phyloP scores from a whole-genome alignment of 371 early-diverging fungal species.

The Mortierella sp. region DNA sequence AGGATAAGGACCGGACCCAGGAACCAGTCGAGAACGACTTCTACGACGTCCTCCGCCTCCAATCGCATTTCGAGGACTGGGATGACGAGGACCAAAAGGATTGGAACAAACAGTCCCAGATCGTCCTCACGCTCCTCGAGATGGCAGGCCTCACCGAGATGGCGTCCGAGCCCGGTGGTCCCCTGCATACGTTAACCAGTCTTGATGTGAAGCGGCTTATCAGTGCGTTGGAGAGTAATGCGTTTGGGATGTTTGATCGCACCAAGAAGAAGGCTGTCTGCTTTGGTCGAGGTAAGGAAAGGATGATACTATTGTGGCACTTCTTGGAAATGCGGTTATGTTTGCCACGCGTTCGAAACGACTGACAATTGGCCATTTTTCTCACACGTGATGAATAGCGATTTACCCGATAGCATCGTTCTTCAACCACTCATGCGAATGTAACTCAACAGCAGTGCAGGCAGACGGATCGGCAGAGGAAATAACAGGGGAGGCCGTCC shows the following conservation, averaged over 20 bases:
- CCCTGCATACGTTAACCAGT: constrained; percentile 12
- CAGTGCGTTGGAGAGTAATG: constrained; percentile 54
- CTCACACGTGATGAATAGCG: constrained; percentile 14
- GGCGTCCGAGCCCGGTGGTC: constrained; percentile 7
- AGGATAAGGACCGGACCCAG: constrained; percentile 17
- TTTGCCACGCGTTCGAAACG: neutral
- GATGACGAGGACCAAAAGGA: constrained; percentile 54
- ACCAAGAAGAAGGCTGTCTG: constrained; percentile 40
- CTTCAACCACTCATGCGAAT: constrained; percentile 56
- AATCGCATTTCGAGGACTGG: constrained; percentile 56
- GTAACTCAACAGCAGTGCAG: constrained; percentile 47
- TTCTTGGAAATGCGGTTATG: neutral
- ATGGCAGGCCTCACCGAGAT: constrained; percentile 46
- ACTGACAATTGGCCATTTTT: neutral
- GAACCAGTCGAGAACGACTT: constrained; percentile 55
- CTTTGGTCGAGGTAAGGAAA: constrained; percentile 53
- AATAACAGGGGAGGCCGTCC: constrained; percentile 26
- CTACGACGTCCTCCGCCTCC: constrained; percentile 47
- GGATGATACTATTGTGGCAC: neutral
- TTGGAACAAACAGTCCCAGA: constrained; percentile 44
- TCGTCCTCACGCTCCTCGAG: constrained; percentile 40
- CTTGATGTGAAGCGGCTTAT: constrained; percentile 40
- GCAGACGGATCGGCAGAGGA: constrained; percentile 43
- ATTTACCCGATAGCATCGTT: constrained; percentile 54
- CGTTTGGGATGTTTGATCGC: constrained; percentile 58